Evolutionary conservation across 176 grass and related monocot species (phyloP), one percentile per base, ranked within the genome.

Genomic region (Oryza meridionalis): DNA sequence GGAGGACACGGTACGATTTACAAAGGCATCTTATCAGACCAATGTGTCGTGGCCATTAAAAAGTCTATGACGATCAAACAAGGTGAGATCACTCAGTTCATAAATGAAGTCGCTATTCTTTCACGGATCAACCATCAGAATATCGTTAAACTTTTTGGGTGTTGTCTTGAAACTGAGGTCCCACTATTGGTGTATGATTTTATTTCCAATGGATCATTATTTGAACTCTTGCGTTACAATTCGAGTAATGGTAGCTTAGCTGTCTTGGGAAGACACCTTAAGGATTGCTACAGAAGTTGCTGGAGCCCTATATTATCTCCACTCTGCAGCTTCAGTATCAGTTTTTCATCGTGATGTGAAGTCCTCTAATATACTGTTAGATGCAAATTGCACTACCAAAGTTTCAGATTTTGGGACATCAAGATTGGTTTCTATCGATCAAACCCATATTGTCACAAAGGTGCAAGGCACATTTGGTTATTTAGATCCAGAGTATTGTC

Each of bases 401-500:
- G 65, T 90, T 11, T 85, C 83, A 5, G 88, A 90, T 51, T 85
- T 90, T 59, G 79, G 84, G 15, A 59, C 68, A 16, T 83, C 79
- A 31, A 90, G 88, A 37, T 21, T 83, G 5, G 49, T 90, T 61
- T 38, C 79, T 10, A 72, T 77, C 27, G 70, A 90, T 19, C 82
- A 86, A 22, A 90, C 88, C 19, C 83, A 90, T 45, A 24, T 90
- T 0, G 49, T 65, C 3, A 90, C 88, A 15, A 37, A 73, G 31
- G 67, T 90, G 12, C 78, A 90, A 70, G 88, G 88, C 0, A 87
- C 80, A 3, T 75, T 90, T 42, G 88, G 88, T 2, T 90, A 90
- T 75, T 75, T 90, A 51, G 84, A 90, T 44, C 88, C 87, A 15
- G 76, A 89, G 17, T 89, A 89, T n/a, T 89, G 75, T 9, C 70